Conservation (phyloP, 352 stramenopile species). For the Aphanomyces invadans region DNA sequence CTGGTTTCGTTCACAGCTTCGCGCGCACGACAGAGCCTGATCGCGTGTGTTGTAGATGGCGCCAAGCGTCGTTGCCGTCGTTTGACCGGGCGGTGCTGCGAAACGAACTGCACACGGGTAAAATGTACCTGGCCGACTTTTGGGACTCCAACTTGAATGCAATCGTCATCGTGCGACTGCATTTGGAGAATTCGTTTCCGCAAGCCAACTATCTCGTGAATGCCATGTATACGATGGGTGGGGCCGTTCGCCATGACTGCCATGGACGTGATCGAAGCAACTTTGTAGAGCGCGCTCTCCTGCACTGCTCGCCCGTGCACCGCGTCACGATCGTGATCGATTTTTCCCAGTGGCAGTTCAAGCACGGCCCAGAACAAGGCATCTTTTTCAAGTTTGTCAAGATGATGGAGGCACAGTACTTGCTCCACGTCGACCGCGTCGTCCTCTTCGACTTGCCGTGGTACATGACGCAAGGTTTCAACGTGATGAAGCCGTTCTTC, state of each 20-base stretch:
- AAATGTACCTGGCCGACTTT: conserved; percentile 22
- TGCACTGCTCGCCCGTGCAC: conserved; percentile 13
- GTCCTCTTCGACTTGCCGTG: conserved; percentile 17
- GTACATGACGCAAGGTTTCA: conserved; percentile 11
- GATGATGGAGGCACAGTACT: conserved; percentile 22
- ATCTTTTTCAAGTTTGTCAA: conserved; percentile 17
- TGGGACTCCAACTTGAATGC: conserved; percentile 3
- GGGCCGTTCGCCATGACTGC: not conserved
- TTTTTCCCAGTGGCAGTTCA: conserved; percentile 19
- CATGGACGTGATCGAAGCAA: not conserved
- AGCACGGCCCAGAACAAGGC: conserved; percentile 15
- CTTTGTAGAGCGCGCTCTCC: conserved; percentile 9
- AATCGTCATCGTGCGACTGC: conserved; percentile 7
- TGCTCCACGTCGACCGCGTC: conserved; percentile 10
- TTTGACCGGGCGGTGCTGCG: conserved; percentile 11
- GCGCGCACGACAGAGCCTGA: no score
- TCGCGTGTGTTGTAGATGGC: conserved; percentile 16
- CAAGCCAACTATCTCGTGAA: conserved; percentile 13
- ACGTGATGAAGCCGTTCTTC: conserved; percentile 21
- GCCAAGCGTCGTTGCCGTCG: not conserved
- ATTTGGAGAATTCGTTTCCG: conserved; percentile 22
- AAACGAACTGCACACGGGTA: conserved; percentile 16
- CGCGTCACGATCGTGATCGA: conserved; percentile 15
- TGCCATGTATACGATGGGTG: conserved; percentile 25
- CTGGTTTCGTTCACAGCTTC: no score